phyloP scores from a whole-genome alignment of 805 yeast species.

The Sugiyamaella marilandica region DNA sequence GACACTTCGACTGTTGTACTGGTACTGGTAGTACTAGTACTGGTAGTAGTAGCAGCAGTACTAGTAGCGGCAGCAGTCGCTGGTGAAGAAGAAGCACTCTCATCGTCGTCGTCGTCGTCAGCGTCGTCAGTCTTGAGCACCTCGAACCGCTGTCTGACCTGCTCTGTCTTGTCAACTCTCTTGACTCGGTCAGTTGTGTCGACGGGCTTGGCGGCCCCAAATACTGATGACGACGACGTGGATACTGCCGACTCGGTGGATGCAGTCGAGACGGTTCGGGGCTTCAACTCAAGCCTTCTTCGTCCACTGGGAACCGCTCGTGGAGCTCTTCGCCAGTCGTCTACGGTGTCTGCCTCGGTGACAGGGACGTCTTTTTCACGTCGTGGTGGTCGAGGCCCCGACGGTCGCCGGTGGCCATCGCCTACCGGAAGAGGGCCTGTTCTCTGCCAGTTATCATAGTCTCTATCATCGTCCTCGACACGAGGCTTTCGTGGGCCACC shows the following conservation, averaged over 20 bases:
- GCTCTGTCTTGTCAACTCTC: slow-evolving; percentile 30
- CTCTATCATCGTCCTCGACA: slow-evolving; percentile 37
- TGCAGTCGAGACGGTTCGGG: slow-evolving; percentile 24
- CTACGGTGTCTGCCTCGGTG: slow-evolving; percentile 18
- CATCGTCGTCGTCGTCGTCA: slow-evolving; percentile 16
- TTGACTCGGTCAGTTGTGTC: slow-evolving; percentile 51
- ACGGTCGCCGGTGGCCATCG: slow-evolving; percentile 25
- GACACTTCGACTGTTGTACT: slow-evolving; percentile 3
- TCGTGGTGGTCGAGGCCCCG: background rate
- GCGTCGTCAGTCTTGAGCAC: slow-evolving; percentile 53
- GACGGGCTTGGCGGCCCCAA: slow-evolving; percentile 83
- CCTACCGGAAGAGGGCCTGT: slow-evolving; percentile 29
- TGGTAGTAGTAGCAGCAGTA: background rate
- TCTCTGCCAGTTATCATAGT: slow-evolving; percentile 35
- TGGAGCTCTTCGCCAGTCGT: slow-evolving; percentile 29
- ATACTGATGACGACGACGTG: slow-evolving; percentile 43
- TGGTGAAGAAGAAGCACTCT: background rate
- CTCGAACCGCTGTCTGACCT: slow-evolving; percentile 20
- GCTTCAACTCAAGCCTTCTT: slow-evolving; percentile 38
- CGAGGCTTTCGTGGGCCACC: slow-evolving; percentile 22
- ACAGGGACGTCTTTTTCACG: slow-evolving; percentile 30
- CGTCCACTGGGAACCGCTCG: slow-evolving; percentile 29
- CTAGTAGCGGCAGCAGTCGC: slow-evolving; percentile 7
- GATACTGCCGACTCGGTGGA: slow-evolving; percentile 31
- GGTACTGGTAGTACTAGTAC: background rate